These are phyloP conservation scores for Fagopyrum tataricum DNA, from an alignment of 148 eudicot species.

Conservation along the genomic window DNA sequence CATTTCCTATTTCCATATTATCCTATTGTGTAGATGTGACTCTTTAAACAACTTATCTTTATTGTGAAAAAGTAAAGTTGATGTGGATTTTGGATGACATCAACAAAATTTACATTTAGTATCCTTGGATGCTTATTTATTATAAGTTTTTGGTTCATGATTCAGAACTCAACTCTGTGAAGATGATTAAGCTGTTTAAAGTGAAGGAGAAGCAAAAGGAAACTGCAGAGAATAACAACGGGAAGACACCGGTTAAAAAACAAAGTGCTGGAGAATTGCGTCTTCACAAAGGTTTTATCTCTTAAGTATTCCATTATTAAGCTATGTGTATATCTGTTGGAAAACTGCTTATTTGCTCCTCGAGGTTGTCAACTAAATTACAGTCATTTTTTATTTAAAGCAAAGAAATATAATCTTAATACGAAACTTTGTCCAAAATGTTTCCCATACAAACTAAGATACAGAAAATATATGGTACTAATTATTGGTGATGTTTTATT, in stretches of 20 bases:
- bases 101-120: background rate
- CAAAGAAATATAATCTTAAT: too few relatives aligned
- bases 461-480: too few relatives aligned
- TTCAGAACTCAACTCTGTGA: conserved; percentile 20
- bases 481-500: too few relatives aligned
- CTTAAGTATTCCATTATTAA: background rate
- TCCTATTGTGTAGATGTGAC: too few relatives aligned
- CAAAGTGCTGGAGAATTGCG: conserved; percentile 87
- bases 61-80: background rate
- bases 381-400: too few relatives aligned
- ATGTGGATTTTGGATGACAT: background rate
- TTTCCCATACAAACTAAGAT: too few relatives aligned
- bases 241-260: conserved; percentile 58
- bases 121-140: background rate
- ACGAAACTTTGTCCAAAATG: too few relatives aligned
- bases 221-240: conserved; percentile 60
- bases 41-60: too few relatives aligned
- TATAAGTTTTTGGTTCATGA: background rate
- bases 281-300: conserved; percentile 55
- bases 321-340: too few relatives aligned
- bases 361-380: too few relatives aligned
- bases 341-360: too few relatives aligned
- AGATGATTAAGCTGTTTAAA: conserved; percentile 78
- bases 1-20: too few relatives aligned
- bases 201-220: conserved; percentile 76